Conservation (phyloP, 371 early-diverging fungal genomes). For the Blakeslea trispora region DNA sequence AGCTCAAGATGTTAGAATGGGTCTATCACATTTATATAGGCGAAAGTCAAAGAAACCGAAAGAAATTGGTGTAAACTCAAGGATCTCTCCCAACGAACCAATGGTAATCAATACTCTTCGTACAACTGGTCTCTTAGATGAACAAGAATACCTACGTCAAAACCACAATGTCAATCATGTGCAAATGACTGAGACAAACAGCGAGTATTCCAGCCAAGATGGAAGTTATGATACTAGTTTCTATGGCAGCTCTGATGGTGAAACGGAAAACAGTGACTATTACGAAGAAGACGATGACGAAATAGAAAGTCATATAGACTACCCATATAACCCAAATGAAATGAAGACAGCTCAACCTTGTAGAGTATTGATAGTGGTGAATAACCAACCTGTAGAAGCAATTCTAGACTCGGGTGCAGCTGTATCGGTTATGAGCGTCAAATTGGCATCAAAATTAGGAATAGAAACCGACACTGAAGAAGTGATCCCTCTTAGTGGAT, state of each 20-base stretch:
- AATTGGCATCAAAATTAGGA: conserved; percentile 5
- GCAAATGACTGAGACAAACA: not conserved
- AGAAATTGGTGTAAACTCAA: not conserved
- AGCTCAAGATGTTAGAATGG: conserved; percentile 2
- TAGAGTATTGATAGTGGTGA: conserved; percentile 2
- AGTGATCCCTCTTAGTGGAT: not conserved
- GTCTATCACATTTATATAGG: not conserved
- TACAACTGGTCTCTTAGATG: not conserved
- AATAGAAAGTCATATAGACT: not conserved
- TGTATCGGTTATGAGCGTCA: conserved; percentile 14
- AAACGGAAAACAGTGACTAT: no score
- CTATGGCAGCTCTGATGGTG: no score
- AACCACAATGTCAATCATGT: no score
- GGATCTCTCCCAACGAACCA: not conserved
- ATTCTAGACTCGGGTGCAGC: conserved; percentile 23
- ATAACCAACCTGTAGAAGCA: conserved; percentile 5
- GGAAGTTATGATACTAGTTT: no score
- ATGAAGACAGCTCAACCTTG: conserved; percentile 7
- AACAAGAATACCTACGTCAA: not conserved
- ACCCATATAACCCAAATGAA: conserved; percentile 5
- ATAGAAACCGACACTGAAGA: not conserved
- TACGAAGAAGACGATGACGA: no score
- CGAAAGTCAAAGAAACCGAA: not conserved
- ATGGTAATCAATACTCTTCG: conserved; percentile 2
- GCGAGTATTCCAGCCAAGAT: no score